Conservation (phyloP, 2,329 filamentous ascomycete species). For the Colletotrichum sp. region DNA sequence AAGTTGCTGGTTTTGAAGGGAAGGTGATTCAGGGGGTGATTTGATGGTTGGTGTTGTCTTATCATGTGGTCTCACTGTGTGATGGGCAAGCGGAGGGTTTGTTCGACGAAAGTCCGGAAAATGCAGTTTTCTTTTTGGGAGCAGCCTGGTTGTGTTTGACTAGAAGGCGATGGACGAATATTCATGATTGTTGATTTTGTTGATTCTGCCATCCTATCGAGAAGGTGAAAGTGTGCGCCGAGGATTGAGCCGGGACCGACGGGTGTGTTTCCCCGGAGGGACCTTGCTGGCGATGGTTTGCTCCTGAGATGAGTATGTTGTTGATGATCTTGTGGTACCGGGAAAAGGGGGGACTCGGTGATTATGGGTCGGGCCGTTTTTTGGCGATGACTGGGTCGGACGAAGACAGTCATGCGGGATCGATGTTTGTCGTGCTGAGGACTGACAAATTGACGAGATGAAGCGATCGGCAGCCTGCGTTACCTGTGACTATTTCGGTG, state of each 20-base stretch:
- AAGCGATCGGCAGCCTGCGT: neutral
- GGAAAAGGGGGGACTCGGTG: neutral
- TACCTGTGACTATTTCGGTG: neutral
- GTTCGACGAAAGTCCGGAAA: neutral
- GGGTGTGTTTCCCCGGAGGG: neutral
- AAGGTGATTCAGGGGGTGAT: neutral
- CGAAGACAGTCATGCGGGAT: neutral
- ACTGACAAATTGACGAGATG: neutral
- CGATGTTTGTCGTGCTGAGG: neutral
- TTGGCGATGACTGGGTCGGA: neutral
- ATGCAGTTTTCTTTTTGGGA: neutral
- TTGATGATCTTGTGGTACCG: neutral
- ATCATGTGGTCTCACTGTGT: neutral
- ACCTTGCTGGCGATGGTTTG: neutral
- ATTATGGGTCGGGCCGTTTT: neutral
- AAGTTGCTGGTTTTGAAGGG: neutral
- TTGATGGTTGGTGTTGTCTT: neutral
- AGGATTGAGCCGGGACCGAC: neutral
- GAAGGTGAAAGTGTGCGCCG: neutral
- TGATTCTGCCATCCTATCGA: neutral
- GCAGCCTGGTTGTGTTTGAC: neutral
- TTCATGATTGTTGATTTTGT: neutral
- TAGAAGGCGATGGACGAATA: neutral
- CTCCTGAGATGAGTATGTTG: neutral
- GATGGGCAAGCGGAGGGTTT: neutral